These are phyloP conservation scores for Eucalyptus marginata DNA, from an alignment of 345 rosid genomes.

Conservation along the genomic window DNA sequence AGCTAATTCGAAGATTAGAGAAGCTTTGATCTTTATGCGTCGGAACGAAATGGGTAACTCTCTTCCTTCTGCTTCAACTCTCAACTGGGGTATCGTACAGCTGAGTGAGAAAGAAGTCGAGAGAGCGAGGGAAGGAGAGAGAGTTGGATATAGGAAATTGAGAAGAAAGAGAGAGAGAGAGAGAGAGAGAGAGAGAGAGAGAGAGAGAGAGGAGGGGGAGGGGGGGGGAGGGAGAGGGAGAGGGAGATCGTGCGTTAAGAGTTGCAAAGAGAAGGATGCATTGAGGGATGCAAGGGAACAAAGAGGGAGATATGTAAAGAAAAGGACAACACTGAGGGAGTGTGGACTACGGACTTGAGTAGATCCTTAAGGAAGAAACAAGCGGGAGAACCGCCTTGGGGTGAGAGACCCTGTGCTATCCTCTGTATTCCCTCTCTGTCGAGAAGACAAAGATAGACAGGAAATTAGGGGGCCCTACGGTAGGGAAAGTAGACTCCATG, in stretches of 20 bases:
- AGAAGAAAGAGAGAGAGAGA: not conserved
- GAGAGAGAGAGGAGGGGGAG: not conserved
- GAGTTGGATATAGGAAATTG: not conserved
- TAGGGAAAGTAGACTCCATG: too few relatives aligned
- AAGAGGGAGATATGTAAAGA: too few relatives aligned
- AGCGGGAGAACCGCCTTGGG: too few relatives aligned
- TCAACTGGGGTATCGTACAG: not conserved
- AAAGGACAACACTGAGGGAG: too few relatives aligned
- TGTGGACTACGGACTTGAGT: too few relatives aligned
- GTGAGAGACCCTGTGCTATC: too few relatives aligned
- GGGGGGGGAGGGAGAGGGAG: too few relatives aligned
- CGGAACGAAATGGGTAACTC: not conserved
- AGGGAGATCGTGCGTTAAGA: not conserved
- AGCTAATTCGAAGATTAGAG: not conserved
- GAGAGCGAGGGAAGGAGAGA: not conserved
- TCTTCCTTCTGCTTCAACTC: not conserved
- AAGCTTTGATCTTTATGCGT: not conserved
- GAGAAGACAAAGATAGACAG: too few relatives aligned
- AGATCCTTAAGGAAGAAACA: too few relatives aligned
- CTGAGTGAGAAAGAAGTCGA: not conserved
- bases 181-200: not conserved
- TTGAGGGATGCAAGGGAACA: not conserved
- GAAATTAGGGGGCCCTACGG: too few relatives aligned
- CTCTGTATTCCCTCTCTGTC: too few relatives aligned
- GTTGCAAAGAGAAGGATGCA: not conserved